These are phyloP conservation scores for Phytopythium oedochilum DNA, from an alignment of 352 stramenopile genomes.

Conservation along the genomic window DNA sequence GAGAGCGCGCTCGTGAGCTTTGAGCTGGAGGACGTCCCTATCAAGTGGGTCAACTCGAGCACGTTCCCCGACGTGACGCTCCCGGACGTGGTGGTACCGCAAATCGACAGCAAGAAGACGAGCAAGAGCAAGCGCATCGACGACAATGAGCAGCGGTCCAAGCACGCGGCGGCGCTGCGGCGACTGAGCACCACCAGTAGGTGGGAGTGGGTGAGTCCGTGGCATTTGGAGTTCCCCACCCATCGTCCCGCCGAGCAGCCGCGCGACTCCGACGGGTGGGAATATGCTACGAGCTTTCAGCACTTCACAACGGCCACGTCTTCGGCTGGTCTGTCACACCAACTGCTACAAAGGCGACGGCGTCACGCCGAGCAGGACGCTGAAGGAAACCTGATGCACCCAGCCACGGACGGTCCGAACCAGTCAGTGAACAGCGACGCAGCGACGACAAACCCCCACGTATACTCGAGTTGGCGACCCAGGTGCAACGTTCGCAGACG, in stretches of 20 bases:
- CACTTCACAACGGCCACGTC: slow-evolving; percentile 27
- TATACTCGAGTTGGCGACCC: slow-evolving; percentile 18
- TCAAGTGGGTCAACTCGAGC: slow-evolving; percentile 35
- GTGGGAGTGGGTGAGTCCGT: slow-evolving; percentile 75
- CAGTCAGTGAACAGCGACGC: background rate
- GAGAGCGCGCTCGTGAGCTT: background rate
- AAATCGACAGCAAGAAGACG: background rate
- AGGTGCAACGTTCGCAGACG: slow-evolving; percentile 52
- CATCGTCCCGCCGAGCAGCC: slow-evolving; percentile 6
- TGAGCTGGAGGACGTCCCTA: slow-evolving; percentile 11
- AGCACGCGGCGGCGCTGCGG: background rate
- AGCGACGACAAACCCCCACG: slow-evolving; percentile 8
- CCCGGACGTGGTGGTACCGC: slow-evolving; percentile 13
- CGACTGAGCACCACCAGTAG: slow-evolving; percentile 4
- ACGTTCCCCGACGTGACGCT: slow-evolving; percentile 56
- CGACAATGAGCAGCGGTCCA: background rate
- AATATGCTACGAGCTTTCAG: slow-evolving; percentile 60
- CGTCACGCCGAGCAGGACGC: background rate
- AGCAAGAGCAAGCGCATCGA: background rate
- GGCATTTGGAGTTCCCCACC: slow-evolving; percentile 41
- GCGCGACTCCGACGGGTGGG: slow-evolving; percentile 47
- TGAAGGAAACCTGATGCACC: background rate
- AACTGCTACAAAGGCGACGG: background rate
- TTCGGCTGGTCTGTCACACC: background rate
- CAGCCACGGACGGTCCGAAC: background rate